Evolutionary conservation across 176 grass and related monocot genomes (phyloP), one percentile per base, ranked within the genome.

Genomic region (Raddia distichophylla): DNA sequence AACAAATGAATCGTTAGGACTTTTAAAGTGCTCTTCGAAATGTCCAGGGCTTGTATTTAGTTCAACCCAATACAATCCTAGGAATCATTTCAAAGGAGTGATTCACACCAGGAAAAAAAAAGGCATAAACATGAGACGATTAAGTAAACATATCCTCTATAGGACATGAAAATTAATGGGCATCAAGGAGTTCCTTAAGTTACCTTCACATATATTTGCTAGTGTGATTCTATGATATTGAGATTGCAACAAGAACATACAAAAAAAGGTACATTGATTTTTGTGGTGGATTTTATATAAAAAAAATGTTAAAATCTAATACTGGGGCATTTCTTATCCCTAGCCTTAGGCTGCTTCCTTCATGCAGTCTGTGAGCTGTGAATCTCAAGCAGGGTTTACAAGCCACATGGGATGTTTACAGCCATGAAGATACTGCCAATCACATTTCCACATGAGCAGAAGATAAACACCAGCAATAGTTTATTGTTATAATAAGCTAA

Each of bases 11-110:
- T 51, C 8, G 75, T 82, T 82, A 90, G 77, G 80, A 85, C 42
- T 87, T 34, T 27, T 79, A 86, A 84, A 84, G 64, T 54, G 72
- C 52, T 84, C 81, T 91, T 77, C 66, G 35, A 86, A 75, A 91
- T 77, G 76, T 91, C 83, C 81, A 97, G 74, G 84, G 83, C 90
- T 81, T 87, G 83, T 89, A 97, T 88, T 89, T 93, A 89, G 90
- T 80, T 97, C 80, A 89, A 93, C 56, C 74, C n/a, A n/a, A n/a
- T n/a, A n/a, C n/a, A n/a, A n/a, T n/a, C n/a, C n/a, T n/a, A n/a
- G n/a, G n/a, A n/a, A n/a, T n/a, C n/a, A n/a, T n/a, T n/a, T n/a
- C n/a, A n/a, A n/a, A n/a, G n/a, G n/a, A n/a, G n/a, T n/a, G n/a
- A n/a, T n/a, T n/a, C n/a, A n/a, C n/a, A n/a, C n/a, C n/a, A n/a